Base-by-base conservation (phyloP, 2,329 filamentous ascomycete species). In the Phyllosticta capitalensis region DNA sequence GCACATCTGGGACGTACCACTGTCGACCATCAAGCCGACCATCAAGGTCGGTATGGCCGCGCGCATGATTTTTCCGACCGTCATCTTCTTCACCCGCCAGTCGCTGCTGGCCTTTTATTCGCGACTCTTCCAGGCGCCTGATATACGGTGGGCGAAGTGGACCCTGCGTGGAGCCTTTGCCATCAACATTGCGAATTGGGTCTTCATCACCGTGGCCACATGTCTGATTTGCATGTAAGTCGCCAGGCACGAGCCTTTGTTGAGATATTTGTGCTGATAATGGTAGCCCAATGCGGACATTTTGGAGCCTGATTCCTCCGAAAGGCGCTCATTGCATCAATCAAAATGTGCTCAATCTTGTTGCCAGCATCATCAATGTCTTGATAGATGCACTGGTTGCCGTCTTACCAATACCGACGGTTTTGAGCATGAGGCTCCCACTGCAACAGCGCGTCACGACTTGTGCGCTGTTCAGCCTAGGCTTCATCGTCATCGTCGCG, bases 81-180 rank as follows among this genome's bases (percentile, higher is more conserved):
- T 75, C 1, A 68, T 75, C 0, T 74, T 72, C 0, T 77, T 76
- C 60, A 77, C 75, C 0, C 67, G 76, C 17, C 66, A 77, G 17
- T 77, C 74, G 0, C 66, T 79, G 9, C 72, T 78, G 33, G 73
- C 68, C 63, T 77, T 78, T 64, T 79, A 78, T 63, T 78, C 77
- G 56, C 71, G 77, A 12, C 66, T 78, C 9, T 67, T 77, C 7
- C 61, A 69, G 9, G 75, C 78, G 61, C 72, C 71, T n/a, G 70
- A 69, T 1, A 71, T 69, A 54, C 64, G 55, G 1, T 71, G 71
- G 67, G 78, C 76, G 65, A 67, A 63, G 14, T 73, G 70, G 68
- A 63, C 72, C 1, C 65, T 78, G 3, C 75, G 77, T 54, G 64
- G 63, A 6, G 73, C 72, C 26, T 65, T 75, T 22, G 65, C 62